A percentile compares a stretch with the other conserved stretches of the same genome.
Conservation (phyloP, 2,329 filamentous ascomycete species). For the Penicillium psychrosexuale region DNA sequence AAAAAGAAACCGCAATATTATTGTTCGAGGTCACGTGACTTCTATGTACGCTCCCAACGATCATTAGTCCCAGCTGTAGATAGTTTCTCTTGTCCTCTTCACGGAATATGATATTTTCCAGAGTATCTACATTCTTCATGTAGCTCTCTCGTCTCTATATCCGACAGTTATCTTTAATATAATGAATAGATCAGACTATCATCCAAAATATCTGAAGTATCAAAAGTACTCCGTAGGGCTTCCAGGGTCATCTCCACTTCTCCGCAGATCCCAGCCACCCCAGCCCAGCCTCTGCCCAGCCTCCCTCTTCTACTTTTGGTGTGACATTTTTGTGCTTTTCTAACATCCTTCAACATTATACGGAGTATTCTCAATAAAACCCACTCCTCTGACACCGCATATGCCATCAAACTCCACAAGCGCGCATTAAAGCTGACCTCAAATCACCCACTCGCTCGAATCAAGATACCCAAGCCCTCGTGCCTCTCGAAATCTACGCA, state of each 20-base stretch:
- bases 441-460: neutral
- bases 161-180: neutral
- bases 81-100: no score
- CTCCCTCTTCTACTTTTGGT: neutral
- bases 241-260: constrained; percentile 1
- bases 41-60: no score
- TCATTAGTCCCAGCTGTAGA: no score
- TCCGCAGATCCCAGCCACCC: constrained; percentile 9
- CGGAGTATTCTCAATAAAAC: neutral
- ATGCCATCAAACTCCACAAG: neutral
- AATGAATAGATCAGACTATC: neutral
- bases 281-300: neutral
- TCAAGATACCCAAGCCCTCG: neutral
- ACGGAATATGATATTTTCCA: no score
- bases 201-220: neutral
- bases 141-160: no score
- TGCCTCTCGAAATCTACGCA: neutral
- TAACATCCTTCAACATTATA: neutral
- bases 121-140: no score
- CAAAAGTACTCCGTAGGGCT: neutral
- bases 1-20: neutral
- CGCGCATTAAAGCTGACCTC: neutral
- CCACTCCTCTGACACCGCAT: neutral
- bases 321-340: neutral
- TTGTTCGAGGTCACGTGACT: no score